These are phyloP conservation scores for Pholiota conissans DNA, from an alignment of 768 basidiomycete species.

Conservation along the genomic window DNA sequence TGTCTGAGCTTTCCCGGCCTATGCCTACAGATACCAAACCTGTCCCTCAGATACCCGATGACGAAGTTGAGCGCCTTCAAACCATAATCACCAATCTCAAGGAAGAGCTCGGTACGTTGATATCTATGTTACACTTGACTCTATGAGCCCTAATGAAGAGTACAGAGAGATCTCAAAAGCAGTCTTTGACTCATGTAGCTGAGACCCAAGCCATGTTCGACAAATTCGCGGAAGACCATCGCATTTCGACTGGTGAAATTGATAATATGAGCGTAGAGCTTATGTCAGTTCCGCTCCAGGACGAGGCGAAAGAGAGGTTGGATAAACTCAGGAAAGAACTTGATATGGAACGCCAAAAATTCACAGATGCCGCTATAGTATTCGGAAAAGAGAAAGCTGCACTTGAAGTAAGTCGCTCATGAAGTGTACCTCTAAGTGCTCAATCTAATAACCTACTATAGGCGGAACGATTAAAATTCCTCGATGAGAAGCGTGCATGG, in stretches of 20 bases:
- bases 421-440: no score
- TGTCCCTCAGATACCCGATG: slow-evolving; percentile 26
- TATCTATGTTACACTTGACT: background rate
- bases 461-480: slow-evolving; percentile 60
- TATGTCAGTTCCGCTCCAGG: slow-evolving; percentile 49
- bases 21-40: slow-evolving; percentile 16
- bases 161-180: slow-evolving; percentile 40
- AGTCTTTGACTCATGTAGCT: slow-evolving; percentile 37
- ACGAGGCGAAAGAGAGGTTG: slow-evolving; percentile 55
- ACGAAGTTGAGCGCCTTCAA: slow-evolving; percentile 52
- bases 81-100: slow-evolving; percentile 49
- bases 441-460: no score
- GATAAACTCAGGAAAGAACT: slow-evolving; percentile 55
- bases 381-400: slow-evolving; percentile 64
- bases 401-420: slow-evolving; percentile 52
- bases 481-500: slow-evolving; percentile 78
- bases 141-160: background rate
- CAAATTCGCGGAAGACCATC: slow-evolving; percentile 49
- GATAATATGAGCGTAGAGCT: slow-evolving; percentile 53
- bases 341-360: slow-evolving; percentile 62
- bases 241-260: slow-evolving; percentile 28
- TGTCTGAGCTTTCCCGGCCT: slow-evolving; percentile 29
- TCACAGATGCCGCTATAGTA: slow-evolving; percentile 62
- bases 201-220: slow-evolving; percentile 58
- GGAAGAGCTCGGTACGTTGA: slow-evolving; percentile 55